Percentiles rank a stretch among this genome's conserved stretches.
Evolutionary conservation across 768 basidiomycete species (phyloP).

Genomic region (Pleurotus citrinopileatus): DNA sequence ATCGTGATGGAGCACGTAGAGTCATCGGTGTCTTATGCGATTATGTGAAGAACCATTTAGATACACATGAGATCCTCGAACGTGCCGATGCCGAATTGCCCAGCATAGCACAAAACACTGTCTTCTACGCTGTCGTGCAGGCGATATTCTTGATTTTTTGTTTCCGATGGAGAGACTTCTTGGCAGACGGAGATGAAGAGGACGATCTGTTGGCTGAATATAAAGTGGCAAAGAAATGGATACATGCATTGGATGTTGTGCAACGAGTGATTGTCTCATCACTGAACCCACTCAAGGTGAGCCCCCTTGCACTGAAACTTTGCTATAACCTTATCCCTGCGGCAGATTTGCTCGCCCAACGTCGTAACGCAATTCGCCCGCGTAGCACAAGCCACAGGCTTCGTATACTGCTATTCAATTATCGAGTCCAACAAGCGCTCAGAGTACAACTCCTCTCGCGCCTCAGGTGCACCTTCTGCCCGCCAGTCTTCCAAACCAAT

Average conservation of each 20-base stretch:
- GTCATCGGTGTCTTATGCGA: slow-evolving; percentile 85
- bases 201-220: slow-evolving; percentile 33
- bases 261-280: slow-evolving; percentile 78
- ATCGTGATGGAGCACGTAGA: slow-evolving; percentile 65
- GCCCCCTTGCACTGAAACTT: slow-evolving; percentile 6
- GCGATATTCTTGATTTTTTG: slow-evolving; percentile 96
- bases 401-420: slow-evolving; percentile 92
- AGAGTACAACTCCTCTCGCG: slow-evolving; percentile 43
- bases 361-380: slow-evolving; percentile 95
- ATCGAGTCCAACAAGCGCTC: slow-evolving; percentile 84
- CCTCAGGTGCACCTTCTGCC: slow-evolving; percentile 15
- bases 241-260: slow-evolving; percentile 72
- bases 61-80: slow-evolving; percentile 50
- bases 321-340: slow-evolving; percentile 1
- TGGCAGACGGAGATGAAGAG: slow-evolving; percentile 57
- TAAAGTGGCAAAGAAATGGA: slow-evolving; percentile 66
- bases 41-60: slow-evolving; percentile 76
- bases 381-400: slow-evolving; percentile 85
- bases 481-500: slow-evolving; percentile 16
- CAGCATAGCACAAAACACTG: slow-evolving; percentile 45
- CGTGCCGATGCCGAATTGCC: slow-evolving; percentile 29
- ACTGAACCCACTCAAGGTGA: slow-evolving; percentile 88
- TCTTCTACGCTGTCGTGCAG: slow-evolving; percentile 92
- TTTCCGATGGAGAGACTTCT: slow-evolving; percentile 91
- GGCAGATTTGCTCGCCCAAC: slow-evolving; percentile 81